phyloP scores from a whole-genome alignment of 148 eudicot species.

The Drosera capensis region DNA sequence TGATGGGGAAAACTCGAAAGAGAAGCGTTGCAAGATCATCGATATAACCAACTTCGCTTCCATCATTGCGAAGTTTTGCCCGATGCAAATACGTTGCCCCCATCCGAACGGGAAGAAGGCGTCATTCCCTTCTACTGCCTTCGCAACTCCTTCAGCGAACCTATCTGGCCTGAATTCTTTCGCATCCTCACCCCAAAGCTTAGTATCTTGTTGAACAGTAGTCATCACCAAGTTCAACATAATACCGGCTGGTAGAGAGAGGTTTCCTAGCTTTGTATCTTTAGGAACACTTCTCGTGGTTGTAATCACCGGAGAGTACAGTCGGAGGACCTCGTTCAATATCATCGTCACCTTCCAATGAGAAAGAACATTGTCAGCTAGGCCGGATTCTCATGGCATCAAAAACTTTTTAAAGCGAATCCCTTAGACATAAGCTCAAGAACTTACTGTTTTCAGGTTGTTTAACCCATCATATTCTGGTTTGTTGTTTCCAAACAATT shows the following conservation, averaged over 20 bases:
- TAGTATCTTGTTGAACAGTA: not conserved
- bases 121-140: not conserved
- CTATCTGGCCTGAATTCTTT: conserved; percentile 3
- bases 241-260: not conserved
- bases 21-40: not conserved
- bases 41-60: conserved; percentile 1
- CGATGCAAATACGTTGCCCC: conserved; percentile 4
- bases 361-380: not conserved
- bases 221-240: not conserved
- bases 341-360: conserved; percentile 1
- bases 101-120: conserved; percentile 5
- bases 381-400: not conserved
- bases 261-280: not conserved
- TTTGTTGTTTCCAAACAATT: not conserved
- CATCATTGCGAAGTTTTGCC: not conserved
- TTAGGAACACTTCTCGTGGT: not conserved
- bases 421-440: not conserved
- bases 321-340: conserved; percentile 1
- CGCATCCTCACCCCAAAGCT: conserved; percentile 2
- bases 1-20: not conserved
- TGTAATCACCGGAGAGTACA: not conserved
- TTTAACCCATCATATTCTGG: not conserved
- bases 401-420: not conserved
- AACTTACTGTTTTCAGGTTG: not conserved
- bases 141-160: conserved; percentile 3